phyloP scores from a whole-genome alignment of 345 rosid species.

The Dimocarpus longan region DNA sequence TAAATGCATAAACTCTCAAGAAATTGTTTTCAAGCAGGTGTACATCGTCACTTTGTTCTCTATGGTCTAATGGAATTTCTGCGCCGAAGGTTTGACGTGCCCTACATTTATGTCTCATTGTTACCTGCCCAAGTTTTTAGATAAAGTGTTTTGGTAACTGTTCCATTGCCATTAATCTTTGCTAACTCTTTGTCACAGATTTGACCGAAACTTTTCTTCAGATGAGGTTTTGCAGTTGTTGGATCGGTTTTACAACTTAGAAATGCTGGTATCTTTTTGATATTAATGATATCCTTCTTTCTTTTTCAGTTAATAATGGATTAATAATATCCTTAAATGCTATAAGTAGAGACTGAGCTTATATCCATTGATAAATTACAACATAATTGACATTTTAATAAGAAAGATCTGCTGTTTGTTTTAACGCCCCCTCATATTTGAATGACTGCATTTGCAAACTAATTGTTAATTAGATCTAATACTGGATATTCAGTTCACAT shows the following conservation, averaged over 20 bases:
- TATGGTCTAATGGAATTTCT: slow-evolving; percentile 93
- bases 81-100: slow-evolving; percentile 65
- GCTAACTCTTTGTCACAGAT: slow-evolving; percentile 46
- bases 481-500: neutral
- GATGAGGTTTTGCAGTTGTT: slow-evolving; percentile 93
- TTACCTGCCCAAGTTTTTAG: neutral
- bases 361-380: neutral
- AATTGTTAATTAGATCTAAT: neutral
- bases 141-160: slow-evolving; percentile 1
- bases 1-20: slow-evolving; percentile 1
- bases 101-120: neutral
- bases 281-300: neutral
- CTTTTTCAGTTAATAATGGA: neutral
- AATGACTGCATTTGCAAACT: neutral
- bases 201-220: slow-evolving; percentile 78
- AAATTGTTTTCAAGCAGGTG: slow-evolving; percentile 51
- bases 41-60: slow-evolving; percentile 92
- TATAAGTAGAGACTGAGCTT: neutral
- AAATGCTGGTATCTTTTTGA: slow-evolving; percentile 70
- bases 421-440: neutral
- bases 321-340: neutral
- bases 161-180: neutral
- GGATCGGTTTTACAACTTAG: slow-evolving; percentile 91
- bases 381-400: neutral
- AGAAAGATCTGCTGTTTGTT: slow-evolving; percentile 10